Base-by-base conservation (phyloP, 345 rosid species). In the Brassica cretica region DNA sequence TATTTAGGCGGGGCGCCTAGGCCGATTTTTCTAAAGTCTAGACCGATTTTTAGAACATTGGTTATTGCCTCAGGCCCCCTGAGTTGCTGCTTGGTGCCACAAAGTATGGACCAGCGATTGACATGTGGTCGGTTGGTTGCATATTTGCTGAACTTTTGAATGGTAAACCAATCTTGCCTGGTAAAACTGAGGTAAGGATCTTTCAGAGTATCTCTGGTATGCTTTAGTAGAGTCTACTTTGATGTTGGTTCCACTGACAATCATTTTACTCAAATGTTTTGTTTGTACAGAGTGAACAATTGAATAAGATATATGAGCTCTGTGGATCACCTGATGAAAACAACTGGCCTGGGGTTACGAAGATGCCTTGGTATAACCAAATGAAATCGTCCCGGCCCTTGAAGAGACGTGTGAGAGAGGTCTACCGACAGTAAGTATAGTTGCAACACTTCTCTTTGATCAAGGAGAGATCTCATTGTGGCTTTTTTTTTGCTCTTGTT, bases 61-160 rank as follows among this genome's bases (percentile, higher is more conserved):
- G 33, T 60, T 24, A 9, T 24, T 21, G n/a, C 3, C 59, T 15
- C 18, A 92, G 97, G 82, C 97, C 97, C 44, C 96, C 97, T 1
- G 97, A 92, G 64, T 86, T 92, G 83, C 88, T 92, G 41, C 96
- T 92, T 71, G 97, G 97, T 58, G 82, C 96, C 67, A 90, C 96
- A 21, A 90, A 87, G 70, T 92, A 92, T 73, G 94, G 96, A 67
- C 94, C 96, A 64, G 93, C 92, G 44, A 91, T 92, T 81, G 97
- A 92, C 80, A 91, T 92, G 94, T 92, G 96, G 97, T 90, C 97
- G 10, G 97, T 89, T 60, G 97, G 97, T 76, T 92, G 97, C 71
- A 88, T 92, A 61, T 90, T 92, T 83, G 97, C 97, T 5, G 96
- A 92, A 77, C 90, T 92, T 68, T 78, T 92, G 71, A 87, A 86